Conservation (phyloP, 1,284 basidiomycete species). For the Abortiporus biennis region DNA sequence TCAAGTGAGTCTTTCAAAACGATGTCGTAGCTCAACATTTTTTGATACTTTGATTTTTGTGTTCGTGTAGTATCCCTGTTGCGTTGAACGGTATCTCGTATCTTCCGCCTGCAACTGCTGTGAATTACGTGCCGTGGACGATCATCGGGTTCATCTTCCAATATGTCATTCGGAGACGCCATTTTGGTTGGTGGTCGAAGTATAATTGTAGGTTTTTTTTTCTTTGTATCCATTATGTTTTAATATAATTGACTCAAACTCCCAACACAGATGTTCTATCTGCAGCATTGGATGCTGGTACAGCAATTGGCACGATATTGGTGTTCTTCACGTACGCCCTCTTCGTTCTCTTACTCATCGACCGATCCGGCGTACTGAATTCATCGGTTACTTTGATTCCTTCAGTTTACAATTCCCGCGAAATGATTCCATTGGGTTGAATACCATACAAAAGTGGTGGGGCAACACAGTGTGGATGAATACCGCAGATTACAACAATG, state of each 20-base stretch:
- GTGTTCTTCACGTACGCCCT: slow-evolving; percentile 48
- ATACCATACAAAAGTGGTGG: slow-evolving; percentile 61
- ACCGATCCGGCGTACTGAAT: not conserved
- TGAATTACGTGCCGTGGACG: slow-evolving; percentile 43
- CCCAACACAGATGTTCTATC: slow-evolving; percentile 39
- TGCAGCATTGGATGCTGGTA: slow-evolving; percentile 52
- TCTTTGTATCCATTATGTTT: not conserved
- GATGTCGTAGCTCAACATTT: not conserved
- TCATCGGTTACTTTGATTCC: not conserved
- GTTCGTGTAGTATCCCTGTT: slow-evolving; percentile 31
- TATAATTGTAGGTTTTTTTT: slow-evolving; percentile 32
- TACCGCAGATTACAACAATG: slow-evolving; percentile 32
- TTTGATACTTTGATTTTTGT: not conserved
- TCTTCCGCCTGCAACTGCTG: slow-evolving; percentile 44
- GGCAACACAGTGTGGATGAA: slow-evolving; percentile 50
- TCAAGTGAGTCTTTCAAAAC: slow-evolving; percentile 27
- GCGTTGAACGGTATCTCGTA: slow-evolving; percentile 42
- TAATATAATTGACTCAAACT: not conserved
- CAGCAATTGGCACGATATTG: slow-evolving; percentile 49
- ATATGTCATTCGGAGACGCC: slow-evolving; percentile 40
- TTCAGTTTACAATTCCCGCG: slow-evolving; percentile 50
- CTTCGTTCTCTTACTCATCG: not conserved
- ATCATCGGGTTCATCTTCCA: slow-evolving; percentile 49
- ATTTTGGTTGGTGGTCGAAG: slow-evolving; percentile 50
- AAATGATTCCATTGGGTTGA: slow-evolving; percentile 51